Conservation (phyloP, 179 eudicot species). For the Pouteria campechiana region DNA sequence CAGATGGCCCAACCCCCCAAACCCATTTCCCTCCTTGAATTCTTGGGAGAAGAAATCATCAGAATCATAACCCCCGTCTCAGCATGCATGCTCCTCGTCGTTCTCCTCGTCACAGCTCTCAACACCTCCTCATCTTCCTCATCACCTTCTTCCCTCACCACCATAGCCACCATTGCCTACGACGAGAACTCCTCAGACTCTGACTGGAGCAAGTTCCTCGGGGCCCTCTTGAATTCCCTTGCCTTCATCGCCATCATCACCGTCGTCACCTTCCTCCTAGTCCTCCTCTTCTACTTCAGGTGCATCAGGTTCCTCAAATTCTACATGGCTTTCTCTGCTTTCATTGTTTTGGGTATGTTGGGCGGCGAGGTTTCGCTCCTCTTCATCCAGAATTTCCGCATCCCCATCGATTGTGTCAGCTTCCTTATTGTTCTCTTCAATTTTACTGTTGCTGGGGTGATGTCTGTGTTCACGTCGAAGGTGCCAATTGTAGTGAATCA, state of each 20-base stretch:
- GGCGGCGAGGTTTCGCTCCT: conserved; percentile 64
- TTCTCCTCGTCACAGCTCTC: conserved; percentile 49
- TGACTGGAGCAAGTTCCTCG: conserved; percentile 69
- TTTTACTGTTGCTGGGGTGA: conserved; percentile 66
- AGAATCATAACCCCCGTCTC: conserved; percentile 82
- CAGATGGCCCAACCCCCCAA: conserved; percentile 42
- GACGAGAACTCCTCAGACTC: conserved; percentile 59
- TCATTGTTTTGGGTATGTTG: conserved; percentile 71
- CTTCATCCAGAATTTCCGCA: conserved; percentile 26
- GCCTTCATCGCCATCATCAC: conserved; percentile 75
- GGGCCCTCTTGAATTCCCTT: conserved; percentile 79
- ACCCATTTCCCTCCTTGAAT: conserved; percentile 53
- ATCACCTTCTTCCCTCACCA: conserved; percentile 30
- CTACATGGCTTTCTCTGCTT: conserved; percentile 89
- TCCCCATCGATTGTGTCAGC: conserved; percentile 60
- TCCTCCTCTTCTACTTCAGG: conserved; percentile 65
- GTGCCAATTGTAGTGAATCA: conserved; percentile 72
- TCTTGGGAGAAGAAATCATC: conserved; percentile 78
- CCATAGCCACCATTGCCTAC: conserved; percentile 79
- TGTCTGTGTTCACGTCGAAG: conserved; percentile 71
- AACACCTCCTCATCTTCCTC: conserved; percentile 20
- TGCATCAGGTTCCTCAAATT: conserved; percentile 73
- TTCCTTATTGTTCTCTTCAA: conserved; percentile 45
- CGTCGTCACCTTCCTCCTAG: conserved; percentile 55
- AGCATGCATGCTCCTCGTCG: conserved; percentile 76